These are phyloP conservation scores for Aspergillus steynii DNA, from an alignment of 495 filamentous ascomycete genomes.

Conservation along the genomic window DNA sequence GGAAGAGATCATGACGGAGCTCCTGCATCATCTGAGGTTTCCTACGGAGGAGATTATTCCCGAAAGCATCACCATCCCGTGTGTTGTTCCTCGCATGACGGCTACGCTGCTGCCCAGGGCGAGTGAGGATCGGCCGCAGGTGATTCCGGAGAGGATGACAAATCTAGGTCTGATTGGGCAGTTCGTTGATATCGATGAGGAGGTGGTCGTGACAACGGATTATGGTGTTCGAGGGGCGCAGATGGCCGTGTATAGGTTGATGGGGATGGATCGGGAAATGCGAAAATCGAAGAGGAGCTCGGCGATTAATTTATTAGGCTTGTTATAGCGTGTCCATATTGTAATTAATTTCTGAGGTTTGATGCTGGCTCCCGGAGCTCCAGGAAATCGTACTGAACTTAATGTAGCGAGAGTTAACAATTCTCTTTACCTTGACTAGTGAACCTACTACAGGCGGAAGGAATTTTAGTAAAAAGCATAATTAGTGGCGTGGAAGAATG, in stretches of 20 bases:
- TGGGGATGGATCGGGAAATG: constrained; percentile 19
- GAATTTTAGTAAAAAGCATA: too few species aligned
- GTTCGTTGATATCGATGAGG: constrained; percentile 44
- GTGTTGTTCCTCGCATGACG: constrained; percentile 30
- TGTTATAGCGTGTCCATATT: constrained; percentile 2
- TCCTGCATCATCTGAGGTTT: constrained; percentile 34
- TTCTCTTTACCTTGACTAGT: too few species aligned
- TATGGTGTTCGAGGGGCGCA: constrained; percentile 45
- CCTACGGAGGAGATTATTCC: constrained; percentile 20
- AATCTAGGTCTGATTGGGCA: constrained; percentile 45
- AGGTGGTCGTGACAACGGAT: constrained; percentile 42
- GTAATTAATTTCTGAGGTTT: not conserved
- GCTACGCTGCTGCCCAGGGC: constrained; percentile 33
- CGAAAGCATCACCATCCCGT: constrained; percentile 35
- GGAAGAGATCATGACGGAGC: constrained; percentile 39
- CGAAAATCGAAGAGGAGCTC: constrained; percentile 16
- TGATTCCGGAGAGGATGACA: constrained; percentile 34
- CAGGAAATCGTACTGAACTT: too few species aligned
- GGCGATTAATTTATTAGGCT: constrained; percentile 14
- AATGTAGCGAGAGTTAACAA: too few species aligned
- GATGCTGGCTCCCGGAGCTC: too few species aligned
- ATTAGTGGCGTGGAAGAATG: too few species aligned
- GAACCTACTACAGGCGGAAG: too few species aligned
- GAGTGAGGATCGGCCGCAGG: constrained; percentile 32
- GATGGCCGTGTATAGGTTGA: constrained; percentile 37